Evolutionary conservation across 169 alveolate genomes (phyloP), one percentile per base, ranked within the genome.

Genomic region (Pseudocohnilembus persalinus): DNA sequence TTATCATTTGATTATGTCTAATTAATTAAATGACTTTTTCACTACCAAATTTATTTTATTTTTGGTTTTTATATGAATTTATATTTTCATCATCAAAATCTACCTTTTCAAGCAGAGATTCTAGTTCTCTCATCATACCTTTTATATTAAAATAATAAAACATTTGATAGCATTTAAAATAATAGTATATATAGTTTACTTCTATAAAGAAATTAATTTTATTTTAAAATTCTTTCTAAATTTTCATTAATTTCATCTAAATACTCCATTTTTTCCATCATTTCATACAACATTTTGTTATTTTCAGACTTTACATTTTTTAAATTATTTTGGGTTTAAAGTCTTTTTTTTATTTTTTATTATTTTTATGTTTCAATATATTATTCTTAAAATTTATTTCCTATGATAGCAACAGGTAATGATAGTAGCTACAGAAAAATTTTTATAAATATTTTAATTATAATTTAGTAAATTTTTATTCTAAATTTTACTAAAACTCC

Each of bases 351-450:
- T 1, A 73, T 73, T 27, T 82, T 85, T 78, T 72, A 82, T 28
- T 78, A 82, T 80, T 79, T 77, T 77, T 85, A 33, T 31, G 74
- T 85, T 49, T 85, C n/a, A 26, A 78, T 34, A 79, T 85, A 85
- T 28, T 77, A 73, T 33, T 85, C 89, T 72, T 85, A 31, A 73
- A 85, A 85, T 31, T 85, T 85, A 85, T 85, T 85, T 72, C 89
- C 89, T 24, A 85, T 85, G 25, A 85, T 85, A 29, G 89, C 89
- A 4, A 85, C 89, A 78, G 89, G 89, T 27, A 85, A 34, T 24
- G 89, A 85, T 63, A 85, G 75, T 63, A 85, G 84, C 84, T 79
- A 20, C 6, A 31, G 1, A 30, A n/a, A 64, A 29, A 6, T n/a
- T 28, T 15, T 35, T 28, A 49, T 49, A 32, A 28, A 63, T n/a